phyloP scores from a whole-genome alignment of 2,329 filamentous ascomycete species.

The Magnaporthales sp. region DNA sequence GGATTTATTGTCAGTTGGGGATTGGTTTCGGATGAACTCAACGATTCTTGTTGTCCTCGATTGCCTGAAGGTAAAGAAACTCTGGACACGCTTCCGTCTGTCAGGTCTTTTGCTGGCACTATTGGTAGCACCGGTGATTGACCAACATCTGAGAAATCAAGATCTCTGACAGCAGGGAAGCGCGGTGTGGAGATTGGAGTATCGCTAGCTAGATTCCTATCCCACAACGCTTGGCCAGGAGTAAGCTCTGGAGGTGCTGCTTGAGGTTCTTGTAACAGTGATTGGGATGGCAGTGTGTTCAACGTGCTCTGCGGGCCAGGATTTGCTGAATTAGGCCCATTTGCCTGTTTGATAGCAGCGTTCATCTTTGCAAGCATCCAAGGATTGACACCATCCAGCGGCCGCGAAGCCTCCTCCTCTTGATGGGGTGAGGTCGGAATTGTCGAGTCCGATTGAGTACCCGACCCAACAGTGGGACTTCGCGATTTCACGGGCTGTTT shows the following conservation, averaged over 20 bases:
- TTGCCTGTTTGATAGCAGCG: neutral
- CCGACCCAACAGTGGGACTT: neutral
- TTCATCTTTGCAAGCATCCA: slow-evolving; percentile 5
- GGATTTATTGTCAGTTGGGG: neutral
- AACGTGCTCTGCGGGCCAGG: neutral
- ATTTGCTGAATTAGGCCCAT: neutral
- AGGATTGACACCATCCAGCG: slow-evolving; percentile 2
- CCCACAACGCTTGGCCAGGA: neutral
- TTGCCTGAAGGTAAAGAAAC: neutral
- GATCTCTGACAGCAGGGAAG: neutral
- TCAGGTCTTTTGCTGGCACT: too few relatives aligned
- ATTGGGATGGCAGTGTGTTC: neutral
- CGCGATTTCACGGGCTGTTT: neutral
- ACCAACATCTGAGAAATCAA: neutral
- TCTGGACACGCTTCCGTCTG: neutral
- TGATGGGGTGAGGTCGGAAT: neutral
- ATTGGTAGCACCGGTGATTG: neutral
- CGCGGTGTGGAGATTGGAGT: neutral
- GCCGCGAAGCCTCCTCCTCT: neutral
- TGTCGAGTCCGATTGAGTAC: neutral
- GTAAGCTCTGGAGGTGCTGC: neutral
- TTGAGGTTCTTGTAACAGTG: too few relatives aligned
- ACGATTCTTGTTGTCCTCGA: neutral
- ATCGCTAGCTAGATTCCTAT: neutral
- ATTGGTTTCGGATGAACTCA: neutral